A percentile compares a stretch with the other conserved stretches of the same genome.
Evolutionary conservation across 306 rosid genomes (phyloP).

Genomic region (Psophocarpus tetragonolobus): DNA sequence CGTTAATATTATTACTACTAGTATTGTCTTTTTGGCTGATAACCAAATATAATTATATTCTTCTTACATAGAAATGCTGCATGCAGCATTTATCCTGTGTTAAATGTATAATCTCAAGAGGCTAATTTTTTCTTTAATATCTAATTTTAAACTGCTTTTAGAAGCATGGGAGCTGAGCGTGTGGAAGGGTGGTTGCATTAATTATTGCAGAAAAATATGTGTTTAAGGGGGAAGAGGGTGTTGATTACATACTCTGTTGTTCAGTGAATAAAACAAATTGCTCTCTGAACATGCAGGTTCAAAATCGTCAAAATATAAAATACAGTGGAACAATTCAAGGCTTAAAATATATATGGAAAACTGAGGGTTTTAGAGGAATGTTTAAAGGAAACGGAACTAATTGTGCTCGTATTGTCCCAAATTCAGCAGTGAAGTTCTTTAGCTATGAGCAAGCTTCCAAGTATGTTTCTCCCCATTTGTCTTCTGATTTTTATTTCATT

Average conservation of each 20-base stretch:
- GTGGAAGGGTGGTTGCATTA: not conserved
- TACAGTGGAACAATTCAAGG: constrained; percentile 71
- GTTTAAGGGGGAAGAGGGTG: not conserved
- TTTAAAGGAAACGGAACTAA: constrained; percentile 79
- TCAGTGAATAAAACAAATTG: constrained; percentile 33
- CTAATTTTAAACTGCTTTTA: too few species aligned
- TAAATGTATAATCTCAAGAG: constrained; percentile 3
- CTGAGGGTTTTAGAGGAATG: constrained; percentile 65
- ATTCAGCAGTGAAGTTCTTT: constrained; percentile 74
- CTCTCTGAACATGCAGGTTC: constrained; percentile 51
- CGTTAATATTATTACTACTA: not conserved
- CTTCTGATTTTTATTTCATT: not conserved
- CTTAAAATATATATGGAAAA: constrained; percentile 60
- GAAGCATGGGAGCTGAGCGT: not conserved
- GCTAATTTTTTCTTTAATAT: too few species aligned
- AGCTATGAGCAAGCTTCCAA: constrained; percentile 69
- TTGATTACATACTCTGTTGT: not conserved
- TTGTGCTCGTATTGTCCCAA: constrained; percentile 75
- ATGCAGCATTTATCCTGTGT: not conserved
- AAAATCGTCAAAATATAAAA: constrained; percentile 49
- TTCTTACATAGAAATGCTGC: not conserved
- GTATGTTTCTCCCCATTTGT: constrained; percentile 41
- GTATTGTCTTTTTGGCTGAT: not conserved
- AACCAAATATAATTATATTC: not conserved
- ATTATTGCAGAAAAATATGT: not conserved